These are phyloP conservation scores for Thinopyrum elongatum DNA, from an alignment of 176 grass and related monocot species.

Conservation along the genomic window DNA sequence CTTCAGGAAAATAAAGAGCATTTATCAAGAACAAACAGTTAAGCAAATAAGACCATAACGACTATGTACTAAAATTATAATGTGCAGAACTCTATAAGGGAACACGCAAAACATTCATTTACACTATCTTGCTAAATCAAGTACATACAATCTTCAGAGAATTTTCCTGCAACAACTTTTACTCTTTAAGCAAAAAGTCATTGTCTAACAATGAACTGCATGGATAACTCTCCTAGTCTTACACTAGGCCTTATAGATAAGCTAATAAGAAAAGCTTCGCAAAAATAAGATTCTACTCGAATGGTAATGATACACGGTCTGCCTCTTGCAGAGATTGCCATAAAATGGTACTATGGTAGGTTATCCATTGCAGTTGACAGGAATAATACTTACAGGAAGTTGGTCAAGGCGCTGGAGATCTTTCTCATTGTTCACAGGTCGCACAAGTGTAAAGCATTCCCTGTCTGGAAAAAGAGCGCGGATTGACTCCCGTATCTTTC, in stretches of 20 bases:
- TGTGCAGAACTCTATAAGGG: neutral
- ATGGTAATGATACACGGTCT: neutral
- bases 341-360: neutral
- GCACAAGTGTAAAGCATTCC: slow-evolving; percentile 90
- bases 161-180: neutral
- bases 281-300: neutral
- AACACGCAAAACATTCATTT: neutral
- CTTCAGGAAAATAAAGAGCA: neutral
- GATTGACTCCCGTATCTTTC: slow-evolving; percentile 90
- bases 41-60: neutral
- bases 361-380: neutral
- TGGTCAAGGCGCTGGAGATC: slow-evolving; percentile 91
- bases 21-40: neutral
- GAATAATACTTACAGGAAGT: slow-evolving; percentile 67
- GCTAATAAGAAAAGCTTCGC: neutral
- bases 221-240: neutral
- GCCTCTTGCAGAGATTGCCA: neutral
- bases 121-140: slow-evolving; percentile 10
- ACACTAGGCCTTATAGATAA: neutral
- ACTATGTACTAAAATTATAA: neutral
- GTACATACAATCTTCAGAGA: neutral
- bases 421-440: slow-evolving; percentile 90
- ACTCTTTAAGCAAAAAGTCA: neutral
- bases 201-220: neutral
- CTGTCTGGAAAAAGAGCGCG: slow-evolving; percentile 94